These are phyloP conservation scores for Syzygium aqueum DNA, from an alignment of 345 rosid genomes.

Conservation along the genomic window DNA sequence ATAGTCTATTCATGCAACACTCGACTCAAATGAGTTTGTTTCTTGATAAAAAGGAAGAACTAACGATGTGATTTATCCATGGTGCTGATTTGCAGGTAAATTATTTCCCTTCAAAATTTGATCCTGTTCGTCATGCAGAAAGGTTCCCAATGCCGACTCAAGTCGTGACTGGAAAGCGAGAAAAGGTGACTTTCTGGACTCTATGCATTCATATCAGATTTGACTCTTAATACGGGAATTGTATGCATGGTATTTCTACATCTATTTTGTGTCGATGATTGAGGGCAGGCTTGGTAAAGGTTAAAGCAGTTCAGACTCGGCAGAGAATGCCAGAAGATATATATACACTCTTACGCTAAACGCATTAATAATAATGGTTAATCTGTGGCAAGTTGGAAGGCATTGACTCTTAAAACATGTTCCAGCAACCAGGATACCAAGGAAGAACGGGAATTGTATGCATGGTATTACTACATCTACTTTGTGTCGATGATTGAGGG, in stretches of 20 bases:
- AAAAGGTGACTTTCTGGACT: slow-evolving; percentile 39
- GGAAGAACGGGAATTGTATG: neutral
- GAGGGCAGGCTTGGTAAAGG: neutral
- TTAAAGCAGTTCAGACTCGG: neutral
- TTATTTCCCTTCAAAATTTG: slow-evolving; percentile 88
- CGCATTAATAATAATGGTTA: neutral
- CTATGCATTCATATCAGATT: neutral
- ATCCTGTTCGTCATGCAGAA: slow-evolving; percentile 75
- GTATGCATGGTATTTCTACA: neutral
- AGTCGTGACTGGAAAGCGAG: slow-evolving; percentile 64
- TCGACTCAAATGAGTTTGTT: neutral
- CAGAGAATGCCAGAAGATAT: neutral
- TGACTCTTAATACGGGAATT: neutral
- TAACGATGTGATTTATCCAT: neutral
- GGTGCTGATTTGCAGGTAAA: slow-evolving; percentile 47
- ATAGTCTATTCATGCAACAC: neutral
- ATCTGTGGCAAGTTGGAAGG: neutral
- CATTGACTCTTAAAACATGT: neutral
- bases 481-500: neutral
- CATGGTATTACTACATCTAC: neutral
- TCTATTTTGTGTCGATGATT: neutral
- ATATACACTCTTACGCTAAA: neutral
- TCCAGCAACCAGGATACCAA: neutral
- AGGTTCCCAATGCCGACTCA: slow-evolving; percentile 44
- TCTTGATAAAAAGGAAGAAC: neutral